Conservation (phyloP, 352 stramenopile species). For the Pythium sp. region DNA sequence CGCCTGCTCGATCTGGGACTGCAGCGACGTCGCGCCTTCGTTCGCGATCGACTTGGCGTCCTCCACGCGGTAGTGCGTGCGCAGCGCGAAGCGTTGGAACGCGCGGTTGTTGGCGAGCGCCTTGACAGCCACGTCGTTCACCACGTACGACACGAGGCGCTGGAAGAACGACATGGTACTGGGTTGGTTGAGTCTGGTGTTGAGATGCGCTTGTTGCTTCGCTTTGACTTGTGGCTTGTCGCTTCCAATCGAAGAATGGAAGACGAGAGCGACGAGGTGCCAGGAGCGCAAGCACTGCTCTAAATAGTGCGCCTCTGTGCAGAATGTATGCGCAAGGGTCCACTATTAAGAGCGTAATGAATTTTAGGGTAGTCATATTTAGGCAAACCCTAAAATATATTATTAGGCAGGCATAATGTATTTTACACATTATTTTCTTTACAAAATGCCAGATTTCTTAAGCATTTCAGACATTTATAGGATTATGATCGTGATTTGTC, state of each 20-base stretch:
- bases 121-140: slow-evolving; percentile 87
- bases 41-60: slow-evolving; percentile 75
- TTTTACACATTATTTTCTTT: no score
- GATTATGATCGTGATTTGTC: no score
- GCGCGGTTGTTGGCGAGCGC: slow-evolving; percentile 72
- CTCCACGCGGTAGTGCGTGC: slow-evolving; percentile 82
- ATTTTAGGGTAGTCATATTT: no score
- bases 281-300: no score
- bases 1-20: slow-evolving; percentile 53
- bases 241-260: slow-evolving; percentile 2
- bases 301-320: neutral
- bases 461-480: no score
- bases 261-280: neutral
- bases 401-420: no score
- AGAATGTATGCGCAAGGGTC: neutral
- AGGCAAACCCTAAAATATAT: no score
- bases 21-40: slow-evolving; percentile 40
- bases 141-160: slow-evolving; percentile 72
- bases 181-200: neutral
- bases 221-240: neutral
- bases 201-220: neutral
- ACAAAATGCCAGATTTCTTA: no score
- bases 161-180: slow-evolving; percentile 76
- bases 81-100: slow-evolving; percentile 84
- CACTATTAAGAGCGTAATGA: neutral